Conservation (phyloP, 768 basidiomycete species). For the Brasilioporus rufonigricans region DNA sequence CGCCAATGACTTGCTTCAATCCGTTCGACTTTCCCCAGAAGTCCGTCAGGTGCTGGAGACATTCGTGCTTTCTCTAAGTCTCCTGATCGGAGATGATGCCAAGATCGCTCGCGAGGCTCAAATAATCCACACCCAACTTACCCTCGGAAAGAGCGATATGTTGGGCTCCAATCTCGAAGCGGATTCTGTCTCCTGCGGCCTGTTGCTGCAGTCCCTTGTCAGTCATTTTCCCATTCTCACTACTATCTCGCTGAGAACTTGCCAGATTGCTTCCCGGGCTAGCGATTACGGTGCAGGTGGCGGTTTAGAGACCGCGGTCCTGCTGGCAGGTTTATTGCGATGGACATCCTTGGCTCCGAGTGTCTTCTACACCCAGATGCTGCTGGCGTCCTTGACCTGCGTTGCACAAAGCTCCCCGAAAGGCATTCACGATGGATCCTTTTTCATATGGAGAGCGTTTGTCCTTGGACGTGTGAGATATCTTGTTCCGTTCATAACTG, state of each 20-base stretch:
- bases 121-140: slow-evolving; percentile 64
- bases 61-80: slow-evolving; percentile 56
- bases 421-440: slow-evolving; percentile 29
- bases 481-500: neutral
- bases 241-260: neutral
- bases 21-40: slow-evolving; percentile 48
- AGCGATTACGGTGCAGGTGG: slow-evolving; percentile 65
- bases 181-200: slow-evolving; percentile 62
- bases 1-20: slow-evolving; percentile 52
- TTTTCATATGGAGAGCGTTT: slow-evolving; percentile 66
- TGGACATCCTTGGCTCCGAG: slow-evolving; percentile 63
- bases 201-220: slow-evolving; percentile 63
- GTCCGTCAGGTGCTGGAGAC: slow-evolving; percentile 58
- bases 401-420: slow-evolving; percentile 49
- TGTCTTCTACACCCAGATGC: slow-evolving; percentile 65
- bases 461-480: slow-evolving; percentile 64
- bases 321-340: slow-evolving; percentile 55
- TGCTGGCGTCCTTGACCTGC: slow-evolving; percentile 61
- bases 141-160: slow-evolving; percentile 55
- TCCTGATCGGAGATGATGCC: slow-evolving; percentile 65
- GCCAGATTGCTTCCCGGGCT: slow-evolving; percentile 57
- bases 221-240: slow-evolving; percentile 14
- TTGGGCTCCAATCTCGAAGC: slow-evolving; percentile 58
- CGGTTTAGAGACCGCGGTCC: slow-evolving; percentile 45
- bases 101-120: slow-evolving; percentile 71